Conservation (phyloP, 352 stramenopile species). For the Aphanomyces stellatus region DNA sequence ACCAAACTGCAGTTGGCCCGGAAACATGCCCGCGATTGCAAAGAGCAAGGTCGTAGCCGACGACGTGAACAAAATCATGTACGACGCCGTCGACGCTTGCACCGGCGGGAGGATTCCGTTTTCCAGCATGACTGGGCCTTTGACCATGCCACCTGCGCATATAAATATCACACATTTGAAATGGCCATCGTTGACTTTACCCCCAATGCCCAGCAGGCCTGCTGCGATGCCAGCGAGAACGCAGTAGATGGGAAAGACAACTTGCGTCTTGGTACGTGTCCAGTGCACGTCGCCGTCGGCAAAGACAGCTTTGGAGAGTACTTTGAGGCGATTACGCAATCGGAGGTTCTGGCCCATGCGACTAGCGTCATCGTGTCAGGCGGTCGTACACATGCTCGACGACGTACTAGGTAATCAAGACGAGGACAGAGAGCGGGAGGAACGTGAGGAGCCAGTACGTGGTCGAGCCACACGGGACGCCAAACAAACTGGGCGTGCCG, state of each 20-base stretch:
- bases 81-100: constrained; percentile 88
- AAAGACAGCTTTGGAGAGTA: constrained; percentile 68
- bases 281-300: constrained; percentile 92
- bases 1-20: constrained; percentile 50
- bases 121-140: constrained; percentile 95
- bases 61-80: constrained; percentile 87
- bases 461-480: constrained; percentile 88
- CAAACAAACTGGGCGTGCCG: constrained; percentile 65
- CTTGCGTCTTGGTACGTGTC: constrained; percentile 66
- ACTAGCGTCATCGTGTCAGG: constrained; percentile 37
- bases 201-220: constrained; percentile 93
- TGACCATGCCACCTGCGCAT: constrained; percentile 88
- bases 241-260: constrained; percentile 91
- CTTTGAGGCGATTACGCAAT: constrained; percentile 61
- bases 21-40: constrained; percentile 71
- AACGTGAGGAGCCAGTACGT: constrained; percentile 91
- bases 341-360: constrained; percentile 49
- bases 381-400: neutral
- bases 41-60: constrained; percentile 90
- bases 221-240: constrained; percentile 90
- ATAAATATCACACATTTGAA: neutral
- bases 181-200: neutral
- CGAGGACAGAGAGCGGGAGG: constrained; percentile 68
- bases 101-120: constrained; percentile 90
- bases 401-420: constrained; percentile 29